phyloP scores from a whole-genome alignment of 768 basidiomycete genomes.

The Pulveroboletus frians region DNA sequence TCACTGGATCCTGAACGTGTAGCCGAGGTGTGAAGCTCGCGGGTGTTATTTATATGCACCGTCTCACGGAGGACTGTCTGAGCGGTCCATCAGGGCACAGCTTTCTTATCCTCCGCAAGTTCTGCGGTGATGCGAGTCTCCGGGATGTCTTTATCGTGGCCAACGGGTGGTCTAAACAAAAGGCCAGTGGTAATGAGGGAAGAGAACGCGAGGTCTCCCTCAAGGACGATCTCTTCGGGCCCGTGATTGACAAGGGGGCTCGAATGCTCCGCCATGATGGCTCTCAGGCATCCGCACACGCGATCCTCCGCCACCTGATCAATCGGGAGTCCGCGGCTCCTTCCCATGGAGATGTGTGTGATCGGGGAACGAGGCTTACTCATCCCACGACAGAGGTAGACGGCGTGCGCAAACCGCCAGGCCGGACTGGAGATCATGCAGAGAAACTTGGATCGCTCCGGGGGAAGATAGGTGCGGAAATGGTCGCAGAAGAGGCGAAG shows the following conservation, averaged over 20 bases:
- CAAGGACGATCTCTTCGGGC: slow-evolving; percentile 40
- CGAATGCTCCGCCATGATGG: slow-evolving; percentile 37
- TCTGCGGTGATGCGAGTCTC: slow-evolving; percentile 46
- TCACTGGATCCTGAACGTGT: slow-evolving; percentile 5
- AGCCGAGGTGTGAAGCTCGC: slow-evolving; percentile 33
- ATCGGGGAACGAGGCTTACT: slow-evolving; percentile 35
- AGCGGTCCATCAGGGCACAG: slow-evolving; percentile 40
- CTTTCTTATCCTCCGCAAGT: slow-evolving; percentile 42
- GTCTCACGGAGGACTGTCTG: slow-evolving; percentile 40
- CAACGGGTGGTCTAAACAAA: slow-evolving; percentile 40
- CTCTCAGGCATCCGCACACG: slow-evolving; percentile 38
- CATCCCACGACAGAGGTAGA: slow-evolving; percentile 43
- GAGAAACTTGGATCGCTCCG: slow-evolving; percentile 39
- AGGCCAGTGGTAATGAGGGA: slow-evolving; percentile 24
- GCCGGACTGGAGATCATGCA: slow-evolving; percentile 38
- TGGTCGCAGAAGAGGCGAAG: slow-evolving; percentile 36
- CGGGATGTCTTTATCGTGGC: slow-evolving; percentile 45
- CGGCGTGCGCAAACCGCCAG: slow-evolving; percentile 40
- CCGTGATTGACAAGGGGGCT: slow-evolving; percentile 43
- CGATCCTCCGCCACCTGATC: slow-evolving; percentile 41
- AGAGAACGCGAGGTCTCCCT: slow-evolving; percentile 36
- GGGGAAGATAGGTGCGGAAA: slow-evolving; percentile 38
- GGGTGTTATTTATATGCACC: slow-evolving; percentile 49
- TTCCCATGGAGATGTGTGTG: slow-evolving; percentile 43
- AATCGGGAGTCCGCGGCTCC: slow-evolving; percentile 34